Evolutionary conservation across 345 rosid species (phyloP).

Genomic region (Barbarea vulgaris): DNA sequence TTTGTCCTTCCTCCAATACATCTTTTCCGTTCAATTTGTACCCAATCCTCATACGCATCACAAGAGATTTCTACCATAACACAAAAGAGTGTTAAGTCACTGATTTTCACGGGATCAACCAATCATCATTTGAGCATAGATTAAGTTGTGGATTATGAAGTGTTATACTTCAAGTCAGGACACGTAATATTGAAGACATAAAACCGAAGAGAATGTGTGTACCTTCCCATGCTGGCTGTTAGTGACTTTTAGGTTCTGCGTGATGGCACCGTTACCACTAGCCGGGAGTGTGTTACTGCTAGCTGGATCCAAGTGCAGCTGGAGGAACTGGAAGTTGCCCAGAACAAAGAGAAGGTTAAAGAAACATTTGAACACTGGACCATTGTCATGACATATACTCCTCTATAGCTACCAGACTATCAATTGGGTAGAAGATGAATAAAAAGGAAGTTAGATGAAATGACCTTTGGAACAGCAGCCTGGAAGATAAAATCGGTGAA

Average conservation of each 20-base stretch:
- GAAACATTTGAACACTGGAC: not conserved
- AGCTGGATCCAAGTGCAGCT: slow-evolving; percentile 92
- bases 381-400: not conserved
- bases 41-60: slow-evolving; percentile 90
- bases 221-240: slow-evolving; percentile 99
- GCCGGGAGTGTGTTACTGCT: slow-evolving; percentile 74
- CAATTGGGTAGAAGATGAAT: not conserved
- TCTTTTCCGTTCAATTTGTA: slow-evolving; percentile 81
- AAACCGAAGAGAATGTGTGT: slow-evolving; percentile 21
- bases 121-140: not conserved
- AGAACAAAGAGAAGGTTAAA: slow-evolving; percentile 19
- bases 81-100: slow-evolving; percentile 22
- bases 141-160: slow-evolving; percentile 1
- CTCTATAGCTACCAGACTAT: not conserved
- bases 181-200: not conserved
- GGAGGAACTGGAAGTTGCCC: slow-evolving; percentile 74
- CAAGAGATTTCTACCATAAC: slow-evolving; percentile 79
- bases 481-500: slow-evolving; percentile 85
- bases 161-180: not conserved
- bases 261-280: slow-evolving; percentile 59
- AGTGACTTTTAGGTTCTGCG: slow-evolving; percentile 71
- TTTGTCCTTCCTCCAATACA: slow-evolving; percentile 88
- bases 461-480: slow-evolving; percentile 99
- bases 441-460: slow-evolving; percentile 9
- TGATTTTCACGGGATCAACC: slow-evolving; percentile 9